Percentiles rank a stretch among this genome's conserved stretches.
Conservation (phyloP, 2,329 filamentous ascomycete species). For the Fusarium sororula region DNA sequence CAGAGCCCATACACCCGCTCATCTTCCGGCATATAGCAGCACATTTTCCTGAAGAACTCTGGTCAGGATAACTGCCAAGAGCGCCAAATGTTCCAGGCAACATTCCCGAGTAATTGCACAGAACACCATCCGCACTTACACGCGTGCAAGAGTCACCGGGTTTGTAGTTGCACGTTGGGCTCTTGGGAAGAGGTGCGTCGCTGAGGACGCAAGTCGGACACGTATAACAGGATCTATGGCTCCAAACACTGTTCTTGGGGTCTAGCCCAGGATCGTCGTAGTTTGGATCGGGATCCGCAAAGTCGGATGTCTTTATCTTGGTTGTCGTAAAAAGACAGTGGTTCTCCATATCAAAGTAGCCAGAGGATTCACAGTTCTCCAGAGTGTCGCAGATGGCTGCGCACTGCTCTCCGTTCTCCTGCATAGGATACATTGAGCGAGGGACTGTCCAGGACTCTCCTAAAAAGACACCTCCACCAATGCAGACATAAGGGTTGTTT, state of each 20-base stretch:
- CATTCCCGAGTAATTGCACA: neutral
- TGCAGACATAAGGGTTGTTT: neutral
- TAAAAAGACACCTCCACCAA: neutral
- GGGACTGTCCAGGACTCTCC: neutral
- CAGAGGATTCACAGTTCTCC: neutral
- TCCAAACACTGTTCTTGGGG: neutral
- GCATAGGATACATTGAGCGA: neutral
- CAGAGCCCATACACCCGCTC: neutral
- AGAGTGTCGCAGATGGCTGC: constrained; percentile 13
- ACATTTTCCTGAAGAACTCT: neutral
- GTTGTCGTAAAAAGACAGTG: constrained; percentile 5
- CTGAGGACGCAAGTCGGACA: neutral
- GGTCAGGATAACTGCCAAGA: neutral
- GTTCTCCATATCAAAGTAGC: neutral
- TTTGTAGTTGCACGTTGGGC: neutral
- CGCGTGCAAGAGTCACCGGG: neutral
- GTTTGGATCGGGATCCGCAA: neutral
- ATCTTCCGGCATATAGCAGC: neutral
- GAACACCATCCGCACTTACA: neutral
- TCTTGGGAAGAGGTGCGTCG: neutral
- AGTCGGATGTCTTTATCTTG: neutral
- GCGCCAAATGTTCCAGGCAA: neutral
- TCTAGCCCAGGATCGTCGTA: neutral
- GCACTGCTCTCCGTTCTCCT: constrained; percentile 8
- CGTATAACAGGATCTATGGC: constrained; percentile 6